A percentile compares a stretch with the other conserved stretches of the same genome.
These are phyloP conservation scores for Leccinum subgranulosum DNA, from an alignment of 768 basidiomycete genomes.

Conservation along the genomic window DNA sequence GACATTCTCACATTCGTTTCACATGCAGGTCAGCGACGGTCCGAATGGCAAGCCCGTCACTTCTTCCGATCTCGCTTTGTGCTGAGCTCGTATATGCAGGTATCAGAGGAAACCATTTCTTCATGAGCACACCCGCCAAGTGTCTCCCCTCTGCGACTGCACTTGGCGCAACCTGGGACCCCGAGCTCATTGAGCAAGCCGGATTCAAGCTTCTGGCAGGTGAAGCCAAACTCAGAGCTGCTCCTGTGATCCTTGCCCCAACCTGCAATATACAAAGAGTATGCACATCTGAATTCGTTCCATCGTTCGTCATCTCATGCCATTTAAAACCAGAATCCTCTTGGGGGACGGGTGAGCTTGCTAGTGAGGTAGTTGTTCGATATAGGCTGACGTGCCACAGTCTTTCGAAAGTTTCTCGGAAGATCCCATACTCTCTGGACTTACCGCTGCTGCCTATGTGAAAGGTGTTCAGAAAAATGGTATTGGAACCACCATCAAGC, in stretches of 20 bases:
- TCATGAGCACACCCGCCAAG: constrained; percentile 79
- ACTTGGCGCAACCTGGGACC: constrained; percentile 73
- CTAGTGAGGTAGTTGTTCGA: neutral
- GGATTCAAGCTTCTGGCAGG: constrained; percentile 63
- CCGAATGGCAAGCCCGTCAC: constrained; percentile 55
- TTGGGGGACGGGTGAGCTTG: constrained; percentile 58
- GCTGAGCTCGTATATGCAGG: constrained; percentile 26
- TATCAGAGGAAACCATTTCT: constrained; percentile 71
- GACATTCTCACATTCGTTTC: constrained; percentile 2
- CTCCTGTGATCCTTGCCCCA: constrained; percentile 70
- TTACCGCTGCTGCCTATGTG: constrained; percentile 69
- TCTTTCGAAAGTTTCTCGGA: constrained; percentile 80
- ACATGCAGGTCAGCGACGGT: constrained; percentile 65
- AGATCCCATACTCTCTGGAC: constrained; percentile 71
- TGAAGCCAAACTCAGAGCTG: constrained; percentile 69
- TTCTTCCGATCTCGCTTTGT: neutral
- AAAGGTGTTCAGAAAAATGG: constrained; percentile 75
- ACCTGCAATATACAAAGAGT: constrained; percentile 85
- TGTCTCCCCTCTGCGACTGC: constrained; percentile 74
- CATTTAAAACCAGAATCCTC: constrained; percentile 47
- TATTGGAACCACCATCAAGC: constrained; percentile 76
- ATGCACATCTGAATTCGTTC: constrained; percentile 14
- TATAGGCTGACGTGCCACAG: constrained; percentile 31
- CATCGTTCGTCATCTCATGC: neutral
- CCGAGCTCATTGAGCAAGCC: constrained; percentile 57